Evolutionary conservation across 2,329 filamentous ascomycete genomes (phyloP), one percentile per base, ranked within the genome.

Genomic region (Nothophoma quercina): DNA sequence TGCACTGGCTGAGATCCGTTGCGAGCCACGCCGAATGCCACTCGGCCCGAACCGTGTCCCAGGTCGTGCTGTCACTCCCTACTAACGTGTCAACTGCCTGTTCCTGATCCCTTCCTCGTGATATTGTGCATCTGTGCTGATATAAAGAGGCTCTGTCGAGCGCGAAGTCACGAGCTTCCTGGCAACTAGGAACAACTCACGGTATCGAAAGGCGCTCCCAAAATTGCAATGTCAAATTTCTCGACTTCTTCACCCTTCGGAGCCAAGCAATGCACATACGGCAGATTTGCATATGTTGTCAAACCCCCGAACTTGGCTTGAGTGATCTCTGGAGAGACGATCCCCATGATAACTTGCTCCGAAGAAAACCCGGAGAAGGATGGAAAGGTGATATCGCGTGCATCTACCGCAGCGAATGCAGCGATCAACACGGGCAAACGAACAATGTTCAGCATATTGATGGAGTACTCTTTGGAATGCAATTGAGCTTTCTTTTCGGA

Each of bases 41-140:
- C 69, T 69, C 2, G 82, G 82, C 2, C 82, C 82, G 59, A 79
- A 84, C 25, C 82, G 72, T 25, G 81, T 77, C 30, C 82, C 82
- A 4, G 81, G 81, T 33, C 81, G 71, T 26, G 75, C 80, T 2
- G 81, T 83, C 0, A 82, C 80, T 7, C 72, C 77, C 77, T 78
- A 47, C 6, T 16, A 9, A 15, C 22, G 12, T 29, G 36, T 67
- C 25, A 65, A 40, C 33, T 16, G 18, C 23, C 8, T 9, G 32
- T 33, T 13, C 30, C 25, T 8, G 26, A 19, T 1, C 16, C 18
- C 29, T 26, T 25, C 41, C n/a, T 29, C 30, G 16, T 6, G 4
- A 25, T 6, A 1, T 29, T 32, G 36, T 33, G 10, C 18, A 19
- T 34, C 50, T 18, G 23, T 18, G 13, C 4, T 7, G 9, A 25